Conservation (phyloP, 805 yeast species). For the Barnettozyma salicaria region DNA sequence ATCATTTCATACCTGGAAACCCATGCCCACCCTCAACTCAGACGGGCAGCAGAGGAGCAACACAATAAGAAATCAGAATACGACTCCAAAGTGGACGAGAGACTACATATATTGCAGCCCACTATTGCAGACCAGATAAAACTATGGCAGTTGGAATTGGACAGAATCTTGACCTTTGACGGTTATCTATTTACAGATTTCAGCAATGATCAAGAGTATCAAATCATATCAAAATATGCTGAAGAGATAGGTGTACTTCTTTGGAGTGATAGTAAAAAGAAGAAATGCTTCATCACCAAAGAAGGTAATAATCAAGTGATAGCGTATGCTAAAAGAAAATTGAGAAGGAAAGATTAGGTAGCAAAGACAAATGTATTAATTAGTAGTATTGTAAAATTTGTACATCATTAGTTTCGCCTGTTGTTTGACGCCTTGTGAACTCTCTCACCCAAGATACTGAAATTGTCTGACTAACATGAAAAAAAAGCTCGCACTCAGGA, state of each 20-base stretch:
- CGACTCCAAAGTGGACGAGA: constrained; percentile 40
- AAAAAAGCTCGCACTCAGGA: constrained; percentile 78
- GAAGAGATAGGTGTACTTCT: constrained; percentile 83
- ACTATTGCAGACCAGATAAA: constrained; percentile 95
- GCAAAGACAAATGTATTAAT: neutral
- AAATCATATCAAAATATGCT: constrained; percentile 67
- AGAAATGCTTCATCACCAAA: constrained; percentile 76
- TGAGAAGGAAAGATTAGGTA: constrained; percentile 23
- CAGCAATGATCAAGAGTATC: constrained; percentile 69
- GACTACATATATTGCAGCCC: constrained; percentile 73
- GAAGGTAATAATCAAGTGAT: constrained; percentile 87
- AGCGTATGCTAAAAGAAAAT: constrained; percentile 77
- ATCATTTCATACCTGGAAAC: constrained; percentile 81
- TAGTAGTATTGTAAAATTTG: neutral
- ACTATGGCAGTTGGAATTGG: constrained; percentile 94
- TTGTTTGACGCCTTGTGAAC: no score
- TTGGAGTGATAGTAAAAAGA: constrained; percentile 73
- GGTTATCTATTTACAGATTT: constrained; percentile 90
- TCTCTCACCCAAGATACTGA: no score
- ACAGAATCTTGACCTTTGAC: constrained; percentile 78
- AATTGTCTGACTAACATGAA: no score
- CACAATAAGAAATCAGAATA: constrained; percentile 62
- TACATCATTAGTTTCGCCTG: no score
- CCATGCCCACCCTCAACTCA: constrained; percentile 93
- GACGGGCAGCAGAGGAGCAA: constrained; percentile 62